Evolutionary conservation across 2,329 filamentous ascomycete species (phyloP), one percentile per base, ranked within the genome.

Genomic region (Colletotrichum tofieldiae): DNA sequence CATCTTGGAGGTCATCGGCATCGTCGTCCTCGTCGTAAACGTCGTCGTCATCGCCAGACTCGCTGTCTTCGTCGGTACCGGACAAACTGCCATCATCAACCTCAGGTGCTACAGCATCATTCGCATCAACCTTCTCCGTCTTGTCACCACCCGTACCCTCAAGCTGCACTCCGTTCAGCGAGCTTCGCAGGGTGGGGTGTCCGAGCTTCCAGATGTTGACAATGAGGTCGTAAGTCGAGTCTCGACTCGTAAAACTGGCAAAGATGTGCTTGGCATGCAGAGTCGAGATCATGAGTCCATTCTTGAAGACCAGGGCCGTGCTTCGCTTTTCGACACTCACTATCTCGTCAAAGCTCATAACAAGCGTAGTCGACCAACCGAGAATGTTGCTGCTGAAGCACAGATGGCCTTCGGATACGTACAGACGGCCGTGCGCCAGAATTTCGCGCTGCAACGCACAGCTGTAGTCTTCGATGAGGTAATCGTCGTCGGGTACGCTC

Each of bases 321-420:
- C 92, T 98, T 81, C 97, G 93, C 85, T 98, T 98, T 83, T 99
- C 96, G 9, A 99, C 93, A 0, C 96, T 95, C 26, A 98, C 94
- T 70, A 99, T 94, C 82, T 99, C 96, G 79, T 99, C 96, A 80
- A 99, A 99, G 81, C 95, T 97, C 85, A 99, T 98, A 64, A 99
- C 96, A 52, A 99, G 86, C 1, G 96, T 99, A 0, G 96, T 99
- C 29, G 97, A 93, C 96, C 96, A 99, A 65, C 96, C 96, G 58
- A 99, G 90, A 75, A 99, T 99, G 80, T 99, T 99, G 86, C 96
- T 98, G 78, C 95, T 98, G 83, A 99, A 99, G 85, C 96, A 99
- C 58, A 99, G 91, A 80, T 99, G 96, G 14, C 96, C 95, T 83
- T 99, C 96, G 0, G 96, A 98, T 52, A 99, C 94, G 79, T 99